Evolutionary conservation across 2,329 filamentous ascomycete species (phyloP).

Genomic region (Paraphoma chrysanthemicola): DNA sequence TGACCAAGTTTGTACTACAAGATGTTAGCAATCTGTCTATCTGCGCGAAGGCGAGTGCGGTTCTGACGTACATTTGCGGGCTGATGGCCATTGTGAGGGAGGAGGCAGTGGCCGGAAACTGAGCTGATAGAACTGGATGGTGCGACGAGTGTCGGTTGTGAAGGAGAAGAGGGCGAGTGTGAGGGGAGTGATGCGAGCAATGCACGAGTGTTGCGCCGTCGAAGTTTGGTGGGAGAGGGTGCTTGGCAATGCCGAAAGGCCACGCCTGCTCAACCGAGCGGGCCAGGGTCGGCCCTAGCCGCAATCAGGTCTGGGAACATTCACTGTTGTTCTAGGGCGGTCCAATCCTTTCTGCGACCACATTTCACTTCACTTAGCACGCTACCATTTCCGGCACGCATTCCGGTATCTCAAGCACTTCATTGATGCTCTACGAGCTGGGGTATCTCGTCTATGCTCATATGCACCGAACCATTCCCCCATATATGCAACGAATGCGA

Average conservation of each 20-base stretch:
- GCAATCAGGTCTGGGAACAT: conserved; percentile 8
- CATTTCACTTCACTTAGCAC: conserved; percentile 9
- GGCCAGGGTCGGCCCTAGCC: conserved; percentile 22
- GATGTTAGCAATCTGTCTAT: conserved; percentile 30
- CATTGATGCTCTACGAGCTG: neutral
- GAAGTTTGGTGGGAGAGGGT: conserved; percentile 30
- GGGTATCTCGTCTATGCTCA: conserved; percentile 35
- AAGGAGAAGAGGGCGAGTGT: neutral
- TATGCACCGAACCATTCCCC: neutral
- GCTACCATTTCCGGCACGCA: neutral
- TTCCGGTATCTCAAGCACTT: neutral
- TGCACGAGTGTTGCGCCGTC: conserved; percentile 14
- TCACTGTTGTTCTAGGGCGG: conserved; percentile 25
- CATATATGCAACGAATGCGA: neutral
- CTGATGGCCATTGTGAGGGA: conserved; percentile 44
- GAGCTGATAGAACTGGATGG: neutral
- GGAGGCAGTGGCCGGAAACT: neutral
- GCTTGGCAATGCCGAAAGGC: conserved; percentile 34
- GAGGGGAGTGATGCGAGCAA: neutral
- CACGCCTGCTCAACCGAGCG: conserved; percentile 25
- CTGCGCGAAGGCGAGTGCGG: neutral
- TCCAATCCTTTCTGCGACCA: conserved; percentile 38
- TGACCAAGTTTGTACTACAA: conserved; percentile 46
- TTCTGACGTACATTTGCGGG: conserved; percentile 43
- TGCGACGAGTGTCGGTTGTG: neutral